Conservation (phyloP, 2,329 filamentous ascomycete genomes). For the Fusarium guadeloupense region DNA sequence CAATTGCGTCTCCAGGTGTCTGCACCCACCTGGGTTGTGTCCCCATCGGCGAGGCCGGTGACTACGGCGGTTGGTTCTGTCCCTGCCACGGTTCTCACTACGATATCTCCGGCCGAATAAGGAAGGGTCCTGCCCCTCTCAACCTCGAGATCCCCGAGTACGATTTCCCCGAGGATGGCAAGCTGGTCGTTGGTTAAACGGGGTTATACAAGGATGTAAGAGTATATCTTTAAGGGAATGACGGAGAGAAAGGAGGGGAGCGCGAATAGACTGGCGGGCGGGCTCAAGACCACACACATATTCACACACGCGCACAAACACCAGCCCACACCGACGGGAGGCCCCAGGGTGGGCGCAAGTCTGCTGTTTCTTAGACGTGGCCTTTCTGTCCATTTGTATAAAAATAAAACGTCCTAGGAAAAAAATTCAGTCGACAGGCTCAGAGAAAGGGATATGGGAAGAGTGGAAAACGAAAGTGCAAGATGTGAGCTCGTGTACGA, state of each 20-base stretch:
- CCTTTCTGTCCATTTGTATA: constrained; percentile 50
- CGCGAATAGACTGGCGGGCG: constrained; percentile 40
- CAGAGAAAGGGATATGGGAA: constrained; percentile 9
- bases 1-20: constrained; percentile 72
- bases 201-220: constrained; percentile 36
- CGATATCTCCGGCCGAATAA: constrained; percentile 98
- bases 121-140: constrained; percentile 95
- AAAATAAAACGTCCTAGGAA: constrained; percentile 50
- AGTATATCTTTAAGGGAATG: constrained; percentile 33
- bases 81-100: constrained; percentile 99
- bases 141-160: constrained; percentile 96
- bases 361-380: constrained; percentile 50
- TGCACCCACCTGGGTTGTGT: constrained; percentile 99
- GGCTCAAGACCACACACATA: constrained; percentile 27
- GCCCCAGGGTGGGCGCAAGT: constrained; percentile 39
- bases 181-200: constrained; percentile 90
- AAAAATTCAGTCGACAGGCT: constrained; percentile 36
- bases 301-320: constrained; percentile 15
- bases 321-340: constrained; percentile 16
- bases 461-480: constrained; percentile 23
- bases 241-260: constrained; percentile 13
- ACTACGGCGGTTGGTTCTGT: constrained; percentile 99
- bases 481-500: constrained; percentile 28
- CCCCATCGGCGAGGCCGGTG: constrained; percentile 97
- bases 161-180: constrained; percentile 90